These are phyloP conservation scores for Fonsecaea monophora DNA, from an alignment of 2,329 filamentous ascomycete species.

Conservation along the genomic window DNA sequence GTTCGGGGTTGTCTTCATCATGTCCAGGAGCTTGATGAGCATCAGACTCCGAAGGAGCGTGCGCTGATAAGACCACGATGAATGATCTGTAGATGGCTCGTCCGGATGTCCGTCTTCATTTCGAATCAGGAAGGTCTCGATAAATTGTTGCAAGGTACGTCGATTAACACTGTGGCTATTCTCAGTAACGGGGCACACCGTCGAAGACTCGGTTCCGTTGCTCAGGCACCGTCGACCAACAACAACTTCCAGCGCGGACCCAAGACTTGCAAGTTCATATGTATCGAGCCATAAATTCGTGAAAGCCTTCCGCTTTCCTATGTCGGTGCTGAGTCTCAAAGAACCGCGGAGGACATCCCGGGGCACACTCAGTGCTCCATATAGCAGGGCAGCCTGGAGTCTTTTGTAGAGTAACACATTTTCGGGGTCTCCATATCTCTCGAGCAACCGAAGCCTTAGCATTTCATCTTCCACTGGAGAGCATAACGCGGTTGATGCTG, in stretches of 20 bases:
- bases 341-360: conserved; percentile 55
- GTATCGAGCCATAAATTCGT: conserved; percentile 64
- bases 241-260: conserved; percentile 63
- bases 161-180: conserved; percentile 11
- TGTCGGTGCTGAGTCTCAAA: conserved; percentile 60
- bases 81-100: conserved; percentile 35
- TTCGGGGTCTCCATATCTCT: conserved; percentile 60
- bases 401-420: conserved; percentile 62
- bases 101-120: conserved; percentile 56
- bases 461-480: conserved; percentile 46
- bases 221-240: conserved; percentile 55
- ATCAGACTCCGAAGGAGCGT: conserved; percentile 65
- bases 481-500: conserved; percentile 14
- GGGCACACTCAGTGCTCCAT: conserved; percentile 63
- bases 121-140: conserved; percentile 64
- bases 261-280: conserved; percentile 61
- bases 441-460: conserved; percentile 58
- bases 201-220: background rate
- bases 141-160: conserved; percentile 56
- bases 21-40: conserved; percentile 66
- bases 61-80: conserved; percentile 60
- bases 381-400: conserved; percentile 64
- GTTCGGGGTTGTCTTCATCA: conserved; percentile 51
- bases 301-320: conserved; percentile 65
- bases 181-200: conserved; percentile 12